phyloP scores from a whole-genome alignment of 805 yeast species.

The Sugiyamaella mastotermitis region DNA sequence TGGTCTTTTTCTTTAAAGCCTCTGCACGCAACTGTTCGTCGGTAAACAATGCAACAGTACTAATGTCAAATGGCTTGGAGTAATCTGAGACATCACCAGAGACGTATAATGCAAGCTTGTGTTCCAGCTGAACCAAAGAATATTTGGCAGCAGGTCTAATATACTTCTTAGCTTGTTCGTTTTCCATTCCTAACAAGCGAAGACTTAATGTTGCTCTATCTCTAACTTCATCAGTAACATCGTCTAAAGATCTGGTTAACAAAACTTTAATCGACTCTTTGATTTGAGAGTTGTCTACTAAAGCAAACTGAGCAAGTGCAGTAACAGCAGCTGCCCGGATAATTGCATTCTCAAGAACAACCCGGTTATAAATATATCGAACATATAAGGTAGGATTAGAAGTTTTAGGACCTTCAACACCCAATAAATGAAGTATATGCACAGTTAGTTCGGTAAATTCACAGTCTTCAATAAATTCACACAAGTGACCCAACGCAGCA shows the following conservation, averaged over 20 bases:
- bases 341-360: slow-evolving; percentile 90
- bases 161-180: slow-evolving; percentile 37
- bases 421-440: slow-evolving; percentile 85
- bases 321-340: slow-evolving; percentile 94
- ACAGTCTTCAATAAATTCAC: slow-evolving; percentile 98
- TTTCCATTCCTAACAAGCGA: slow-evolving; percentile 48
- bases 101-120: slow-evolving; percentile 67
- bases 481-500: slow-evolving; percentile 75
- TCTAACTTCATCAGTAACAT: slow-evolving; percentile 93
- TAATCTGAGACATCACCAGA: slow-evolving; percentile 41
- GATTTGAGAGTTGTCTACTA: slow-evolving; percentile 60
- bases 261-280: slow-evolving; percentile 65
- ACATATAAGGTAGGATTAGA: slow-evolving; percentile 83
- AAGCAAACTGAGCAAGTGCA: slow-evolving; percentile 81
- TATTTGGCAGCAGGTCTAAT: slow-evolving; percentile 63
- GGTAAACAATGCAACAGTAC: slow-evolving; percentile 49
- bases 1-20: slow-evolving; percentile 41
- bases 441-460: slow-evolving; percentile 91
- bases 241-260: slow-evolving; percentile 76
- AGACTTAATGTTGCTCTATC: slow-evolving; percentile 91
- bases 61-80: slow-evolving; percentile 62
- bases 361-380: slow-evolving; percentile 94
- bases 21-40: slow-evolving; percentile 34
- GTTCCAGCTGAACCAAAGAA: slow-evolving; percentile 74
- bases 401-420: slow-evolving; percentile 90